A percentile compares a stretch with the other conserved stretches of the same genome.
These are phyloP conservation scores for Typha latifolia DNA, from an alignment of 176 grass and related monocot genomes.

Conservation along the genomic window DNA sequence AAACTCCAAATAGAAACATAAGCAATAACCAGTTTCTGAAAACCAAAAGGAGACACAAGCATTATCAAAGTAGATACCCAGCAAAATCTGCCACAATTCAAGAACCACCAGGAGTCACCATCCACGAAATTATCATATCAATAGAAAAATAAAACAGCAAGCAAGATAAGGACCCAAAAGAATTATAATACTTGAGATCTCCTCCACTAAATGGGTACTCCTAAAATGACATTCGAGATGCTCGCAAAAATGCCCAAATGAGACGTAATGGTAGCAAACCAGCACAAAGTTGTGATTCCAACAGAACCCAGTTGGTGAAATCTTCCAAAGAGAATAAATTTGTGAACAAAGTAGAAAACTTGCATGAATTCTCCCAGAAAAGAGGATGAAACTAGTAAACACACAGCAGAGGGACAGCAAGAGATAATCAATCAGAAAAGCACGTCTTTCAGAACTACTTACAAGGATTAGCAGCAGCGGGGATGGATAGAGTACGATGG, in stretches of 20 bases:
- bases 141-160: too few relatives aligned
- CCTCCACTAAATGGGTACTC: neutral
- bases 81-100: too few relatives aligned
- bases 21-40: too few relatives aligned
- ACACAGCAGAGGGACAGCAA: neutral
- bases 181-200: neutral
- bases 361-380: neutral
- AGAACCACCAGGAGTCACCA: too few relatives aligned
- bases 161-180: neutral
- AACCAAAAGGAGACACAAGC: too few relatives aligned
- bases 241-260: slow-evolving; percentile 33
- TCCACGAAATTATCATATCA: too few relatives aligned
- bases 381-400: neutral
- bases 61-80: too few relatives aligned
- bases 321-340: neutral
- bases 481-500: slow-evolving; percentile 6
- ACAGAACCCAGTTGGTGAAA: neutral
- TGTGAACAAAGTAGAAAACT: neutral
- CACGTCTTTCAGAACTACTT: neutral
- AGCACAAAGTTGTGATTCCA: neutral
- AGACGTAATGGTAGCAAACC: neutral
- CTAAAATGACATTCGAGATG: neutral
- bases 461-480: slow-evolving; percentile 6
- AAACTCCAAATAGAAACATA: too few relatives aligned
- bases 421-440: neutral